Percentiles rank a stretch among this genome's conserved stretches.
Conservation (phyloP, 805 yeast species). For the Wickerhamomyces alni region DNA sequence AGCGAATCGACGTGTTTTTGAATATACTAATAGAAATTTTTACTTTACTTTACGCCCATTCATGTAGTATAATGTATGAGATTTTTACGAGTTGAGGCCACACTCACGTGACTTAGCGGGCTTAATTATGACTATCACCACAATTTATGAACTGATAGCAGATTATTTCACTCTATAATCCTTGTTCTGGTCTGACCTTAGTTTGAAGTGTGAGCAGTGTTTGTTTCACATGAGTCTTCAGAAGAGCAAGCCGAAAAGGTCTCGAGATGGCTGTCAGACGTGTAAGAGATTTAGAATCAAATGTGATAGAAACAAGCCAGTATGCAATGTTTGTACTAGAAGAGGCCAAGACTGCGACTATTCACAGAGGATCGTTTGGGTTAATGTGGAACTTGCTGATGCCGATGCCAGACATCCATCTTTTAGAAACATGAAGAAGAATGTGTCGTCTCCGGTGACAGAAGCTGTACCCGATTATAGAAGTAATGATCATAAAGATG, state of each 20-base stretch:
- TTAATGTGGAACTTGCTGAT: slow-evolving; percentile 3
- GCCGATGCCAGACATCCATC: slow-evolving; percentile 12
- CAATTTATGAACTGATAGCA: no score
- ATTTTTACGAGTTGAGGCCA: no score
- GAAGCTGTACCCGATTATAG: not conserved
- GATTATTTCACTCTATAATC: no score
- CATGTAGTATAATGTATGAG: no score
- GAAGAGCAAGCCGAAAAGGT: slow-evolving; percentile 1
- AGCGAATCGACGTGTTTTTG: no score
- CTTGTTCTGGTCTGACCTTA: no score
- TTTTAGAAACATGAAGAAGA: slow-evolving; percentile 4
- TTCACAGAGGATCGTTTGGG: slow-evolving; percentile 7
- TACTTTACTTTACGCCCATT: no score
- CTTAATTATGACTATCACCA: not conserved
- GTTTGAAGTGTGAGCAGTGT: no score
- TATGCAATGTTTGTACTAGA: slow-evolving; percentile 4
- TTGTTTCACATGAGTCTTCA: not conserved
- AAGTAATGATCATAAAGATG: not conserved
- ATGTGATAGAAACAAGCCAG: slow-evolving; percentile 7
- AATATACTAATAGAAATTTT: no score
- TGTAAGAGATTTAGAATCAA: slow-evolving; percentile 4
- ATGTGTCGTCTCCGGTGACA: no score
- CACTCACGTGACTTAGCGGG: not conserved
- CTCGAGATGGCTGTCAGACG: slow-evolving; percentile 8
- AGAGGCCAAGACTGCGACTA: slow-evolving; percentile 7